Conservation (phyloP, 2,329 filamentous ascomycete genomes). For the Setomelanomma holmii region DNA sequence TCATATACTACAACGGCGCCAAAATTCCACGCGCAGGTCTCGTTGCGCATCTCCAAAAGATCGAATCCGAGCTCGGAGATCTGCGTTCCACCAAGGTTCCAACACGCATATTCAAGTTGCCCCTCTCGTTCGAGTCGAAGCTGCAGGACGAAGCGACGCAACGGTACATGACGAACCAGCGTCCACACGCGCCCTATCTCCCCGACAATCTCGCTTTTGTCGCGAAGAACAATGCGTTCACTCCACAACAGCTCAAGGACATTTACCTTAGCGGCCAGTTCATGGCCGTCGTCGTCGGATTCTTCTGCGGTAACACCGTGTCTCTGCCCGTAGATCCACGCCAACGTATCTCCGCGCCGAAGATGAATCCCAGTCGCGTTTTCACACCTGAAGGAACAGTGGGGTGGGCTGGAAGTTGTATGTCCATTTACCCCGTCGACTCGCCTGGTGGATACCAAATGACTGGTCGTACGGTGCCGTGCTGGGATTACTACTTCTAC, state of each 20-base stretch:
- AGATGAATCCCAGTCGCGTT: slow-evolving; percentile 64
- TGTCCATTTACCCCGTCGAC: slow-evolving; percentile 64
- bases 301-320: slow-evolving; percentile 62
- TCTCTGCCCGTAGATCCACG: slow-evolving; percentile 62
- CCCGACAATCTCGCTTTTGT: slow-evolving; percentile 68
- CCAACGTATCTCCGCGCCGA: slow-evolving; percentile 61
- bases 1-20: slow-evolving; percentile 51
- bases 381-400: slow-evolving; percentile 65
- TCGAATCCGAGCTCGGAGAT: slow-evolving; percentile 54
- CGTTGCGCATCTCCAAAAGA: slow-evolving; percentile 46
- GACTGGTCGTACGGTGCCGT: slow-evolving; percentile 60
- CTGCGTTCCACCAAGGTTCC: slow-evolving; percentile 51
- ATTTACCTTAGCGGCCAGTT: slow-evolving; percentile 60
- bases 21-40: slow-evolving; percentile 47
- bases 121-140: slow-evolving; percentile 53
- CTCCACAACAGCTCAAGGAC: slow-evolving; percentile 56
- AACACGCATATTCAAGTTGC: slow-evolving; percentile 52
- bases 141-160: slow-evolving; percentile 60
- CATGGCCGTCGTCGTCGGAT: slow-evolving; percentile 62
- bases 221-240: slow-evolving; percentile 62
- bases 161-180: slow-evolving; percentile 68
- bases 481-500: slow-evolving; percentile 61
- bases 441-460: slow-evolving; percentile 65
- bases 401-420: slow-evolving; percentile 63
- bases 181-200: slow-evolving; percentile 67